These are phyloP conservation scores for Zygosaccharomyces pseudobailii DNA, from an alignment of 1,139 yeast genomes.

Conservation along the genomic window DNA sequence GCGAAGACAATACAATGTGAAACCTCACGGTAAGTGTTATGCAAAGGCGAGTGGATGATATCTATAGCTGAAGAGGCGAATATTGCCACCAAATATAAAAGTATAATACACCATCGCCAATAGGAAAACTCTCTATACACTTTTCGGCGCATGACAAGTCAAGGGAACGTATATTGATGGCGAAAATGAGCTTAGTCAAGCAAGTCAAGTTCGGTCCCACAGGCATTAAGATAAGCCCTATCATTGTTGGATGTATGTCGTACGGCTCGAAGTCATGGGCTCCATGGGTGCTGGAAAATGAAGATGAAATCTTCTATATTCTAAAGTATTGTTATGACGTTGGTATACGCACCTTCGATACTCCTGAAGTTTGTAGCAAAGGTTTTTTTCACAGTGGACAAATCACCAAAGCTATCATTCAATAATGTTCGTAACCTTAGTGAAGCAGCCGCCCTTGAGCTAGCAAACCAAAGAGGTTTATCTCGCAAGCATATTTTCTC, in stretches of 20 bases:
- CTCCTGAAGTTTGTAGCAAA: conserved; percentile 41
- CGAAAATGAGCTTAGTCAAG: neutral
- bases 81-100: too few species aligned
- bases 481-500: conserved; percentile 48
- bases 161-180: too few species aligned
- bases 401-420: conserved; percentile 10
- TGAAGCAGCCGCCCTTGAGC: conserved; percentile 18
- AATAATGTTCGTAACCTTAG: neutral
- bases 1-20: too few species aligned
- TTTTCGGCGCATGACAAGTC: too few species aligned
- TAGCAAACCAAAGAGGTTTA: conserved; percentile 36
- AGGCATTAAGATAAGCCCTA: conserved; percentile 42
- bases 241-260: conserved; percentile 49
- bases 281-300: conserved; percentile 41
- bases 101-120: too few species aligned
- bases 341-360: conserved; percentile 46
- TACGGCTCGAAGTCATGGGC: conserved; percentile 41
- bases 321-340: conserved; percentile 41
- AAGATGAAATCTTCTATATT: conserved; percentile 34
- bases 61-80: too few species aligned
- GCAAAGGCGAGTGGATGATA: too few species aligned
- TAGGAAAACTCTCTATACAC: too few species aligned
- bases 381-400: conserved; percentile 35
- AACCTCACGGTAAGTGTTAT: too few species aligned
- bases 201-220: conserved; percentile 29